Conservation (phyloP, 805 yeast genomes). For the Wickerhamomyces silvicola region DNA sequence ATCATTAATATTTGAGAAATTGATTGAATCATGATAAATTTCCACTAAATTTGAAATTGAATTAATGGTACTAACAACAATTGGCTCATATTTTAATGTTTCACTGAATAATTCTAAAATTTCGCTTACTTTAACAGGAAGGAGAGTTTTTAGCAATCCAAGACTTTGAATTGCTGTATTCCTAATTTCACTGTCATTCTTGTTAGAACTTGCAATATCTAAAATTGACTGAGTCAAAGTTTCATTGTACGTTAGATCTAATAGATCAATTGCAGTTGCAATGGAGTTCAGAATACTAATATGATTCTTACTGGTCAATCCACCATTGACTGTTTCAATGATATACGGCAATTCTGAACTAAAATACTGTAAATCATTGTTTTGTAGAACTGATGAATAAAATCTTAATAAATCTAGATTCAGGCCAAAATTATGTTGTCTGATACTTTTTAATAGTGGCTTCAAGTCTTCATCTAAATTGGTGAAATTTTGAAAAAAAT, state of each 20-base stretch:
- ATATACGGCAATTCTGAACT: constrained; percentile 24
- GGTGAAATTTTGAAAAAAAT: constrained; percentile 20
- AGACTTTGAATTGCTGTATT: constrained; percentile 28
- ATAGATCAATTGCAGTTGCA: constrained; percentile 23
- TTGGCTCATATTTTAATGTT: constrained; percentile 29
- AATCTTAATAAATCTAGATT: constrained; percentile 30
- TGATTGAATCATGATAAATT: constrained; percentile 9
- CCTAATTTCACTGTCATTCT: constrained; percentile 31
- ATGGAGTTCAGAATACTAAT: constrained; percentile 29
- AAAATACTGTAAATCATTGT: constrained; percentile 26
- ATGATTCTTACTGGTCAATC: constrained; percentile 29
- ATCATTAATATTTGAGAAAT: constrained; percentile 5
- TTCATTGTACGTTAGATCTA: constrained; percentile 19
- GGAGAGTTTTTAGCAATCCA: constrained; percentile 22
- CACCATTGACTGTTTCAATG: constrained; percentile 23
- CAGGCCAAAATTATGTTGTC: constrained; percentile 20
- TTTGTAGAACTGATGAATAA: constrained; percentile 27
- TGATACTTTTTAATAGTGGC: constrained; percentile 15
- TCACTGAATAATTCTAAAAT: constrained; percentile 27
- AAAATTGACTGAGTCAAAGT: constrained; percentile 23
- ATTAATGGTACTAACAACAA: constrained; percentile 25
- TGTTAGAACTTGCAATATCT: constrained; percentile 26
- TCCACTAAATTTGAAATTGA: constrained; percentile 21
- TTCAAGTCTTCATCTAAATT: constrained; percentile 18
- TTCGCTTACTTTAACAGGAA: constrained; percentile 19